These are phyloP conservation scores for Ganoderma sp. DNA, from an alignment of 1,284 basidiomycete genomes.

Conservation along the genomic window DNA sequence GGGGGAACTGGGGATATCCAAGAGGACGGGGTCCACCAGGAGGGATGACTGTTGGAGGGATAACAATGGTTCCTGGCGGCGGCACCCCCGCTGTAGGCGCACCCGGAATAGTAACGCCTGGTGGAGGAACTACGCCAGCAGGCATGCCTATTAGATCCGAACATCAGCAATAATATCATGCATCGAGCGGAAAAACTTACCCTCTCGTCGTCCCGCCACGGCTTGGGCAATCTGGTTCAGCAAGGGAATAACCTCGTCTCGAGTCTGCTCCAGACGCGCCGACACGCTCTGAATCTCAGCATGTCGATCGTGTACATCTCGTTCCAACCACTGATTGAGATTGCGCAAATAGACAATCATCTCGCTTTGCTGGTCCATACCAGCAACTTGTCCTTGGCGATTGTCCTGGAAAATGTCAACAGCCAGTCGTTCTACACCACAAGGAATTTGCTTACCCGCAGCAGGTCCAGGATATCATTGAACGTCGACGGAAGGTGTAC, in stretches of 20 bases:
- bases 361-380: slow-evolving; percentile 77
- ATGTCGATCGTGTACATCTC: slow-evolving; percentile 77
- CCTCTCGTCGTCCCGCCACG: slow-evolving; percentile 26
- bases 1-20: no score
- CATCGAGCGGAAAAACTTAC: slow-evolving; percentile 7
- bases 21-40: slow-evolving; percentile 3
- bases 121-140: slow-evolving; percentile 2
- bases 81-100: slow-evolving; percentile 3
- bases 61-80: slow-evolving; percentile 31
- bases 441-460: slow-evolving; percentile 54
- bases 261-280: slow-evolving; percentile 65
- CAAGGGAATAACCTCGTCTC: slow-evolving; percentile 46
- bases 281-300: slow-evolving; percentile 69
- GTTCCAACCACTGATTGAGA: slow-evolving; percentile 75
- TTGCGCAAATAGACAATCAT: slow-evolving; percentile 76
- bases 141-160: neutral
- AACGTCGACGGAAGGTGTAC: slow-evolving; percentile 64
- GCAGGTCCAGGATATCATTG: slow-evolving; percentile 57
- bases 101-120: slow-evolving; percentile 4
- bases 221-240: slow-evolving; percentile 46
- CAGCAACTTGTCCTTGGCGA: slow-evolving; percentile 70
- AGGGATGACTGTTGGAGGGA: slow-evolving; percentile 35
- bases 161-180: neutral
- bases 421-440: slow-evolving; percentile 3
- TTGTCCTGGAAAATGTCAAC: slow-evolving; percentile 60